Base-by-base conservation (phyloP, 768 basidiomycete genomes). In the Suillus variegatus region DNA sequence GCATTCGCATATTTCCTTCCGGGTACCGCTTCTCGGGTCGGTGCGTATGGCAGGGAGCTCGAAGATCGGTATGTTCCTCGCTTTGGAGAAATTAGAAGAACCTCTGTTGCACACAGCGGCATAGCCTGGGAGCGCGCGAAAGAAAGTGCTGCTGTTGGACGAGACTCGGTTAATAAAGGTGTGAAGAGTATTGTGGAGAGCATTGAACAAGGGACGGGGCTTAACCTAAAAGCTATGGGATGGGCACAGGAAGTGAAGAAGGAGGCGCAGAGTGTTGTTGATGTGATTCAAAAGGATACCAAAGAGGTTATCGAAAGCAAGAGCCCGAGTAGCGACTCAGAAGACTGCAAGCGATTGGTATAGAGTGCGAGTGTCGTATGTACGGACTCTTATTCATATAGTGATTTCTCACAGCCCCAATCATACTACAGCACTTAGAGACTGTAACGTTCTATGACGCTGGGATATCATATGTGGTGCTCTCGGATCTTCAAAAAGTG, bases 1-100 rank as follows among this genome's bases (percentile, higher is more conserved):
- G 88, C 95, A 36, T 80, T 90, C 54, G 81, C 87, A 63, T 88
- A 96, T 76, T 96, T 97, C 87, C 87, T 97, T 49, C 97, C 97
- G 5, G 83, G 90, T 74, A 93, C 93, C 7, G 84, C 91, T 2
- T 69, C 77, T 63, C 95, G 95, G 73, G 76, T 96, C 69, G 81
- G 84, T 13, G 74, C 70, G 2, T 94, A 93, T 80, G 74, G 88
- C 55, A 84, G 85, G 43, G 81, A 82, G 14, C 80, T 96, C 56
- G 95, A 97, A 77, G 86, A 88, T 25, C 74, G 75, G 2, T 87
- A 94, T 74, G 79, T 88, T 70, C 95, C 95, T 1, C 75, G 78
- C 0, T 66, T 94, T 9, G 88, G 93, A 2, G 80, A 88, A 69
- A 86, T 87, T 67, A 91, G 94, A 72, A 85, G 80, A 28, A 82